phyloP scores from a whole-genome alignment of 2,329 filamentous ascomycete species.

The Neonectria hederae region DNA sequence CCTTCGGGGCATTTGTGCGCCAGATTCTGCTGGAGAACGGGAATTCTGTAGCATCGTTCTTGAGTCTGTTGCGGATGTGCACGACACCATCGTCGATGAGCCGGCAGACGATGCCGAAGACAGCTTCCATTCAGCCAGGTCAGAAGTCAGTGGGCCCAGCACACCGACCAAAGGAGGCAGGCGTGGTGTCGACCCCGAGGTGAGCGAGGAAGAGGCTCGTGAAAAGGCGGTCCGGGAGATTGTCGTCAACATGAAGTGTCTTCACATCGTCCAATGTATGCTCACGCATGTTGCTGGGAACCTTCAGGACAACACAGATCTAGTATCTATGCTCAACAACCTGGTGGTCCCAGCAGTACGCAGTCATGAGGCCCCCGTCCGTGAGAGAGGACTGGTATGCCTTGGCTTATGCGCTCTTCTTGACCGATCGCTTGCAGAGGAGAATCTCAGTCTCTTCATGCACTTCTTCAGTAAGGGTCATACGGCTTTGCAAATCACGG shows the following conservation, averaged over 20 bases:
- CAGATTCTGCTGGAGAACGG: conserved; percentile 75
- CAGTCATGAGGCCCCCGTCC: conserved; percentile 89
- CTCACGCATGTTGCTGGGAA: conserved; percentile 90
- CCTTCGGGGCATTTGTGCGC: conserved; percentile 83
- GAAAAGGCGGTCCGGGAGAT: conserved; percentile 88
- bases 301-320: conserved; percentile 85
- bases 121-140: conserved; percentile 93
- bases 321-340: conserved; percentile 99
- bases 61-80: conserved; percentile 94
- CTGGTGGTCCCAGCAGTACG: conserved; percentile 94
- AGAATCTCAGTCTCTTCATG: conserved; percentile 92
- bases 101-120: conserved; percentile 65
- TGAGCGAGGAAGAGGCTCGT: conserved; percentile 72
- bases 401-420: conserved; percentile 91
- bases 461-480: conserved; percentile 97
- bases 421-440: conserved; percentile 88
- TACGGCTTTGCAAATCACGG: conserved; percentile 86
- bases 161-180: conserved; percentile 61
- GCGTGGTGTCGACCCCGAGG: conserved; percentile 51
- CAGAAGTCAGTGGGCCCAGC: conserved; percentile 77
- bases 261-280: conserved; percentile 98
- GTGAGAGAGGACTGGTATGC: conserved; percentile 89
- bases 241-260: conserved; percentile 97
- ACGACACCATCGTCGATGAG: conserved; percentile 88
- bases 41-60: conserved; percentile 88